Percentiles rank a stretch among this genome's conserved stretches.
Evolutionary conservation across 75 land plant genomes (phyloP).

Genomic region (Sequoia sempervirens): DNA sequence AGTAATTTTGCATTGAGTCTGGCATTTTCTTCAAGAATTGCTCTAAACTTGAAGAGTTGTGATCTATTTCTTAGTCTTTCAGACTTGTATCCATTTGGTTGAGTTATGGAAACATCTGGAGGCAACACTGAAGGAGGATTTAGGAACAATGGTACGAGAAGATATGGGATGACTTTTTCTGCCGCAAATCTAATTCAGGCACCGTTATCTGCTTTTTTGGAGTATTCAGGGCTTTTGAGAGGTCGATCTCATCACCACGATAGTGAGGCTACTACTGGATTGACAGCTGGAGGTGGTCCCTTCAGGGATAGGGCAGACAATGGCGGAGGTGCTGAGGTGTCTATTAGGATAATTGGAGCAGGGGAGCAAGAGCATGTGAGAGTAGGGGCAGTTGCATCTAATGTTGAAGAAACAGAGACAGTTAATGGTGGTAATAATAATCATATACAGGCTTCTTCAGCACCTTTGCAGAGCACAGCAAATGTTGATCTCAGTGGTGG

Average conservation of each 20-base stretch:
- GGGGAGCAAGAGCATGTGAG: slow-evolving; percentile 49
- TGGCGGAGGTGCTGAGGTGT: slow-evolving; percentile 54
- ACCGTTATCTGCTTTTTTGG: slow-evolving; percentile 56
- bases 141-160: slow-evolving; percentile 19
- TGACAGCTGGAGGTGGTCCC: not conserved
- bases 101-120: slow-evolving; percentile 4
- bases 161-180: slow-evolving; percentile 63
- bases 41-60: not conserved
- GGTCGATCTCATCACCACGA: slow-evolving; percentile 41
- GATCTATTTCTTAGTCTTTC: not conserved
- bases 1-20: not conserved
- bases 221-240: slow-evolving; percentile 60
- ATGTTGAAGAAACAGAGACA: slow-evolving; percentile 5
- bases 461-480: not conserved
- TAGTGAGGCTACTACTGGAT: slow-evolving; percentile 22
- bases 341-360: slow-evolving; percentile 74
- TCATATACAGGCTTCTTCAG: not conserved
- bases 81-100: not conserved
- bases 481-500: not conserved
- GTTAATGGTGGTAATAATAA: not conserved
- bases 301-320: slow-evolving; percentile 19
- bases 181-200: slow-evolving; percentile 64
- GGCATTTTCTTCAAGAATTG: not conserved
- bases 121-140: slow-evolving; percentile 2
- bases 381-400: slow-evolving; percentile 13